phyloP scores from a whole-genome alignment of 1,139 yeast species.

The Candida freyschussii region DNA sequence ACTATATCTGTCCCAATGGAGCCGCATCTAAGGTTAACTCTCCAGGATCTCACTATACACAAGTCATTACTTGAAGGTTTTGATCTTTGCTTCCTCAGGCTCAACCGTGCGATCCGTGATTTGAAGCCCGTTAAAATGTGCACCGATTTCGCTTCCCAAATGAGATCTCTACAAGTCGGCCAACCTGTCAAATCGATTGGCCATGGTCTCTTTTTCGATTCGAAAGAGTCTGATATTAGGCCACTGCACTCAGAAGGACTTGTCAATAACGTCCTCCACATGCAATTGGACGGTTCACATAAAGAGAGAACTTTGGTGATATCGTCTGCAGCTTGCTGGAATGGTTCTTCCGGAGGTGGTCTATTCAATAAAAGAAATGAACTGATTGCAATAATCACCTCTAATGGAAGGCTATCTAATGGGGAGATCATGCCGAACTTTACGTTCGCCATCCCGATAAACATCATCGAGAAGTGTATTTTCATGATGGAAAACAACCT shows the following conservation, averaged over 20 bases:
- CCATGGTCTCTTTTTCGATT: slow-evolving; percentile 46
- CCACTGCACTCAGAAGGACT: slow-evolving; percentile 24
- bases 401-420: slow-evolving; percentile 46
- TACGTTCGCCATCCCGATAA: slow-evolving; percentile 41
- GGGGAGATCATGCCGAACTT: slow-evolving; percentile 42
- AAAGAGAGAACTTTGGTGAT: slow-evolving; percentile 38
- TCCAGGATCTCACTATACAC: slow-evolving; percentile 22
- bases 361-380: slow-evolving; percentile 35
- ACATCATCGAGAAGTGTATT: slow-evolving; percentile 22
- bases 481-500: slow-evolving; percentile 15
- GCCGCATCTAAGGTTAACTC: slow-evolving; percentile 5
- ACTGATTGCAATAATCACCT: slow-evolving; percentile 56
- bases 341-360: slow-evolving; percentile 76
- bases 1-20: slow-evolving; percentile 9
- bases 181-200: slow-evolving; percentile 47
- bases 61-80: slow-evolving; percentile 31
- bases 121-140: slow-evolving; percentile 13
- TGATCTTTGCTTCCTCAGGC: slow-evolving; percentile 36
- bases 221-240: slow-evolving; percentile 2
- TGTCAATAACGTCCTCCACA: slow-evolving; percentile 18
- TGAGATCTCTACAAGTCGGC: slow-evolving; percentile 25
- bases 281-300: slow-evolving; percentile 38
- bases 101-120: slow-evolving; percentile 13
- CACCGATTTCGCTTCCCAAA: slow-evolving; percentile 5
- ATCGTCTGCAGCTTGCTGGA: slow-evolving; percentile 65